Conservation (phyloP, 2,329 filamentous ascomycete species). For the Cercospora zeina region DNA sequence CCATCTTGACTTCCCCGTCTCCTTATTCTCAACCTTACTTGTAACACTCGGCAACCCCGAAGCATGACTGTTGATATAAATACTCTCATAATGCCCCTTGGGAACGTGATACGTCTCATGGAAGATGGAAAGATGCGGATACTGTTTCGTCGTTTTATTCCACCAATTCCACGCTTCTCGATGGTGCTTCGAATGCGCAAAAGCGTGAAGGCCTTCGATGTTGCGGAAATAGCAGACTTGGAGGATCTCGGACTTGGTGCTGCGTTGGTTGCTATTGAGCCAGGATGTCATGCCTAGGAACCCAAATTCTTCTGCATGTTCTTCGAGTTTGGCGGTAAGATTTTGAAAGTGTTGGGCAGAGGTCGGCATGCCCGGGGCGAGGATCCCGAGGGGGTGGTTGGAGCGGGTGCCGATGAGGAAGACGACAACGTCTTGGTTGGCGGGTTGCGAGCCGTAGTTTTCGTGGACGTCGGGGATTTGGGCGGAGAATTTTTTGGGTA, state of each 20-base stretch:
- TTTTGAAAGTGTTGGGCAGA: slow-evolving; percentile 38
- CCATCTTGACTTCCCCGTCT: slow-evolving; percentile 34
- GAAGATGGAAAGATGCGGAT: slow-evolving; percentile 52
- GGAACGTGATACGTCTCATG: slow-evolving; percentile 57
- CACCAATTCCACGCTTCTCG: slow-evolving; percentile 55
- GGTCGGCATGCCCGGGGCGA: slow-evolving; percentile 47
- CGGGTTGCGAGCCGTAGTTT: slow-evolving; percentile 37
- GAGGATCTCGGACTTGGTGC: slow-evolving; percentile 46
- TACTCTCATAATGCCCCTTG: slow-evolving; percentile 51
- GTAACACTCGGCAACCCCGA: slow-evolving; percentile 39
- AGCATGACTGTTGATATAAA: slow-evolving; percentile 50
- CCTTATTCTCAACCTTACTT: slow-evolving; percentile 27
- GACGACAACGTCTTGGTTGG: slow-evolving; percentile 41
- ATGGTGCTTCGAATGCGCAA: slow-evolving; percentile 54
- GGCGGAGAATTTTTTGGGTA: slow-evolving; percentile 42
- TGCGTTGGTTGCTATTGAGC: slow-evolving; percentile 42
- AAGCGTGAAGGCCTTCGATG: slow-evolving; percentile 53
- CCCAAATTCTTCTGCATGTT: slow-evolving; percentile 49
- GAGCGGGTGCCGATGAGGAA: slow-evolving; percentile 43
- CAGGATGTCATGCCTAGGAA: slow-evolving; percentile 51
- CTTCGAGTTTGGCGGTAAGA: slow-evolving; percentile 43
- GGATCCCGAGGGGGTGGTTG: slow-evolving; percentile 50
- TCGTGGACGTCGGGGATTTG: slow-evolving; percentile 44
- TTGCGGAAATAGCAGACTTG: slow-evolving; percentile 55
- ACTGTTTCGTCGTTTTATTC: slow-evolving; percentile 40